Conservation (phyloP, 441 rosid genomes). For the Erysimum pusillum region DNA sequence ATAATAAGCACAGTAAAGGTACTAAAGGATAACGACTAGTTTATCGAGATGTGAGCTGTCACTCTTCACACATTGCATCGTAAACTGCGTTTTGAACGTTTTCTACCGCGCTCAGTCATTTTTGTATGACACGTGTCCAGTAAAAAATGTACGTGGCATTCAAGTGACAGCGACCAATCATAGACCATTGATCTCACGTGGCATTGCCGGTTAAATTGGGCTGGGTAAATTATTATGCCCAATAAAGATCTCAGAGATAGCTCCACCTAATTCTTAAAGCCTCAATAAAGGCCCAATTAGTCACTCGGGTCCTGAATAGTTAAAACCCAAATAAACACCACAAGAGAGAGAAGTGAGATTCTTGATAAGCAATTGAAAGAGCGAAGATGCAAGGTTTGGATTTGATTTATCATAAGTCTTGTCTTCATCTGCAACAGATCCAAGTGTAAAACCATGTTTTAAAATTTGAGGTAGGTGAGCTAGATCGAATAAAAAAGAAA, state of each 20-base stretch:
- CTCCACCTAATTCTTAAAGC: background rate
- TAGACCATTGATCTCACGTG: background rate
- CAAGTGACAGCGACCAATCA: background rate
- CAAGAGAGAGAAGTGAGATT: no score
- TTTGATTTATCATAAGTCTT: no score
- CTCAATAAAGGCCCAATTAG: background rate
- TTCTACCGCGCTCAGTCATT: constrained; percentile 17
- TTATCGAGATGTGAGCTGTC: constrained; percentile 11
- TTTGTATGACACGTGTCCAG: constrained; percentile 25
- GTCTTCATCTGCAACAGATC: no score
- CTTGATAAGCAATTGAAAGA: no score
- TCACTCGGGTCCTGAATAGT: background rate
- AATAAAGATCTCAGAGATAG: background rate
- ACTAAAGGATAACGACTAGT: no score
- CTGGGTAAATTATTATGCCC: background rate
- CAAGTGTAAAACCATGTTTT: no score
- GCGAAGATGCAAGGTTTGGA: no score
- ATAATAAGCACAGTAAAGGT: no score
- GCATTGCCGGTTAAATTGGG: background rate
- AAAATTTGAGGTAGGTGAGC: no score
- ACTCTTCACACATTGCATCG: background rate
- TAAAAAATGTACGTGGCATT: constrained; percentile 5
- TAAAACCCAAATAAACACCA: background rate
- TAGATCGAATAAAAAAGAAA: no score
- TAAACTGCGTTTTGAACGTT: background rate